Evolutionary conservation across 805 yeast species (phyloP), one percentile per base, ranked within the genome.

Genomic region (Brettanomyces sp.): DNA sequence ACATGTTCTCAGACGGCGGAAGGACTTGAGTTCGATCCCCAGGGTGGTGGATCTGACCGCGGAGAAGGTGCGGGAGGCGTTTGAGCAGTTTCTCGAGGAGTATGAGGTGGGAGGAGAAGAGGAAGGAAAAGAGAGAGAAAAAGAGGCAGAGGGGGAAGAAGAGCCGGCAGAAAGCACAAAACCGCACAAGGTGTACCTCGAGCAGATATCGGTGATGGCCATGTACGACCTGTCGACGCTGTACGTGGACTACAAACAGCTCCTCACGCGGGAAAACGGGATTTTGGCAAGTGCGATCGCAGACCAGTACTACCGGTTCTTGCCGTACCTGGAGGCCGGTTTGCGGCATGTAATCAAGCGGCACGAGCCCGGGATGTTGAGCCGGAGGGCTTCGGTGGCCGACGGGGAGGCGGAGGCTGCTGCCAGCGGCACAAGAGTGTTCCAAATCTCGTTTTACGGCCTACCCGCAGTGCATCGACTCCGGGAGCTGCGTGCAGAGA

Each of bases 21-120:
- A 82, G 57, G 76, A 77, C 49, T 68, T 82, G 48, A 71, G 77
- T 48, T 79, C 80, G 25, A 86, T 91, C 45, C 89, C 95, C 25
- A 87, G 85, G 59, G 96, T 93, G 25, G 78, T 78, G 25, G 99
- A 93, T 67, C 79, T 80, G 41, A 88, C 96, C 3, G 97, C 96
- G 48, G 97, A 90, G 60, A 87, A 87, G 55, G 97, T 93, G 14
- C 77, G 91, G 39, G 96, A 88, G 63, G 80, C 90, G 13, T 91
- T 93, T 62, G 96, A 90, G 62, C 78, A 74, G 52, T 91, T 91
- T 58, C 65, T 91, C 46, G 85, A 80, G 57, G 84, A 77, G 32
- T 91, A 71, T 58, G 66, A 66, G 9, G 77, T 76, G 41, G 68
- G 65, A 5, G 60, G 66, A n/a, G 57, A 57, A 25, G 56, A 54